Percentiles rank a stretch among this genome's conserved stretches.
These are phyloP conservation scores for Rhytidiadelphus loreus DNA, from an alignment of 225 moss, liverwort and hornwort genomes.

Conservation along the genomic window DNA sequence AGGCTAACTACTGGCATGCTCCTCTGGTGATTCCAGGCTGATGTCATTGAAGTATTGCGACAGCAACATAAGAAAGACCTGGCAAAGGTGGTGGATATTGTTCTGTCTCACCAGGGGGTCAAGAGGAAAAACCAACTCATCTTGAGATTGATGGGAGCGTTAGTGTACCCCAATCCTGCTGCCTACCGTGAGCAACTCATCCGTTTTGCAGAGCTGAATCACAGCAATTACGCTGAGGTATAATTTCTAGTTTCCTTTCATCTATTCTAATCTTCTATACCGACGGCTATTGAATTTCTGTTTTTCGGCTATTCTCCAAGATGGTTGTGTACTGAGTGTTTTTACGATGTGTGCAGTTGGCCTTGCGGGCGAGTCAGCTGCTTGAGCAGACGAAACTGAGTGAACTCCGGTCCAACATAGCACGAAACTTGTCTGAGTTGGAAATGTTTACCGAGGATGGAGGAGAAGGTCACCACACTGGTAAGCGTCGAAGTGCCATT, in stretches of 20 bases:
- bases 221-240: constrained; percentile 84
- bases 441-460: constrained; percentile 99
- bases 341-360: constrained; percentile 44
- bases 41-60: constrained; percentile 86
- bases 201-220: constrained; percentile 76
- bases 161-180: constrained; percentile 92
- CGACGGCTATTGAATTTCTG: background rate
- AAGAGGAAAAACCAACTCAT: constrained; percentile 76
- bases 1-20: background rate
- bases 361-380: constrained; percentile 80
- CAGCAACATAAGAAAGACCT: constrained; percentile 86
- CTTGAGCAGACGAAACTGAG: constrained; percentile 98
- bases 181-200: constrained; percentile 89
- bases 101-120: constrained; percentile 96
- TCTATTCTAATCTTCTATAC: background rate
- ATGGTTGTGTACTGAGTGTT: background rate
- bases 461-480: constrained; percentile 66
- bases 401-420: constrained; percentile 86
- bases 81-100: constrained; percentile 84
- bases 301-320: background rate
- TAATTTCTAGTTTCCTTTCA: background rate
- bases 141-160: constrained; percentile 76
- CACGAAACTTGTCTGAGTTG: constrained; percentile 85
- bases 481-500: constrained; percentile 70
- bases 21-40: constrained; percentile 45